Base-by-base conservation (phyloP, 805 yeast species). In the Kodamaea sagamina region DNA sequence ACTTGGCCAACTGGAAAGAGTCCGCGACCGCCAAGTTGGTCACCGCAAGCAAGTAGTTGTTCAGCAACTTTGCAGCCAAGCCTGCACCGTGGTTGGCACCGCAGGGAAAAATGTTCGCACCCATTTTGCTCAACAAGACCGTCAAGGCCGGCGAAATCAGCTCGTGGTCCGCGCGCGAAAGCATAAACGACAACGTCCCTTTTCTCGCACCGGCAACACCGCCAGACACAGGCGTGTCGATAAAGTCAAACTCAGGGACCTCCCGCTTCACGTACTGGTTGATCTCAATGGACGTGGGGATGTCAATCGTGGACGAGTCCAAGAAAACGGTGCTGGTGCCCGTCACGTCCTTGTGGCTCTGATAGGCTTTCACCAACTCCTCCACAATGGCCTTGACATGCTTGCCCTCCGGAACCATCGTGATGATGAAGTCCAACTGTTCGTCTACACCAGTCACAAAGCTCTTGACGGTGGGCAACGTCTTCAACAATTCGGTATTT, bases 151-250 rank as follows among this genome's bases (percentile, higher is more conserved):
- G 67, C 2, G 65, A 48, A 16, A 71, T 54, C 13, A 56, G 55
- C 10, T 54, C 61, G 9, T 55, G 57, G 27, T 53, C 45, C 8
- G 57, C 50, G 36, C 73, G 50, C 1, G 79, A 76, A 10, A 77
- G 68, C 82, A 77, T 77, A 52, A 77, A 77, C 2, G 79, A 71
- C 35, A 77, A 61, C 0, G 79, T 69, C 1, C 68, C 81, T 40
- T 76, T 74, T 39, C 71, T 54, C 5, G 82, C 81, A 1, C 82
- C 82, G 0, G 71, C 72, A 1, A 72, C 76, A 11, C 82, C 82
- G 3, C 82, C 82, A 7, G 79, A 73, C 1, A 77, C 81, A 0
- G 82, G 82, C 7, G 81, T 71, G 51, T 77, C 82, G 29, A 77
- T 70, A 49, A 75, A 77, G 45, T 71, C 75, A 43, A 65, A 68